Evolutionary conservation across 345 rosid genomes (phyloP).

Genomic region (Orychophragmus violaceus): DNA sequence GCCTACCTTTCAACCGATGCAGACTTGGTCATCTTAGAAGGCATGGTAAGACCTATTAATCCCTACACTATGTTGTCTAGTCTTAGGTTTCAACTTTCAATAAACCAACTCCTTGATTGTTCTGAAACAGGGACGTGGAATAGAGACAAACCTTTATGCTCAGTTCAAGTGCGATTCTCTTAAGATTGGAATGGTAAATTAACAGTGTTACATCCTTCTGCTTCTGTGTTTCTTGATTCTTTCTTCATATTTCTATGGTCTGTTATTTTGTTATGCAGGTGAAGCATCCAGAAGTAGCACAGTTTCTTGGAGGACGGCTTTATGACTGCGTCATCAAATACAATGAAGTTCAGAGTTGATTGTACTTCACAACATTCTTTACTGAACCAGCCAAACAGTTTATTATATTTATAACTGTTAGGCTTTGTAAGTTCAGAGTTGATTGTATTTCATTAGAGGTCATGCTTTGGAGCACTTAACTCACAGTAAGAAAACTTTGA

Average conservation of each 20-base stretch:
- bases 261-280: too few relatives aligned
- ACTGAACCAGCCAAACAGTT: constrained; percentile 7
- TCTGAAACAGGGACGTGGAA: constrained; percentile 83
- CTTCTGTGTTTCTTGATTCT: too few relatives aligned
- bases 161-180: constrained; percentile 95
- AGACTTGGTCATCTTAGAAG: constrained; percentile 90
- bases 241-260: too few relatives aligned
- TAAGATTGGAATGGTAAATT: constrained; percentile 89
- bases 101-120: constrained; percentile 17
- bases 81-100: constrained; percentile 1
- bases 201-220: not conserved
- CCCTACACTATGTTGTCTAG: not conserved
- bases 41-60: constrained; percentile 62
- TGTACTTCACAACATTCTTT: not conserved
- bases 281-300: constrained; percentile 95
- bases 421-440: constrained; percentile 32
- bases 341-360: constrained; percentile 49
- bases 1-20: constrained; percentile 82
- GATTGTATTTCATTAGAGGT: too few relatives aligned
- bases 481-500: not conserved
- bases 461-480: too few relatives aligned
- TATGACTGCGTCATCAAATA: constrained; percentile 96
- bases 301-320: constrained; percentile 96
- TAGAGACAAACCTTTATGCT: constrained; percentile 96
- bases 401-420: not conserved